Conservation (phyloP, 805 yeast genomes). For the Myxozyma kluyveri region DNA sequence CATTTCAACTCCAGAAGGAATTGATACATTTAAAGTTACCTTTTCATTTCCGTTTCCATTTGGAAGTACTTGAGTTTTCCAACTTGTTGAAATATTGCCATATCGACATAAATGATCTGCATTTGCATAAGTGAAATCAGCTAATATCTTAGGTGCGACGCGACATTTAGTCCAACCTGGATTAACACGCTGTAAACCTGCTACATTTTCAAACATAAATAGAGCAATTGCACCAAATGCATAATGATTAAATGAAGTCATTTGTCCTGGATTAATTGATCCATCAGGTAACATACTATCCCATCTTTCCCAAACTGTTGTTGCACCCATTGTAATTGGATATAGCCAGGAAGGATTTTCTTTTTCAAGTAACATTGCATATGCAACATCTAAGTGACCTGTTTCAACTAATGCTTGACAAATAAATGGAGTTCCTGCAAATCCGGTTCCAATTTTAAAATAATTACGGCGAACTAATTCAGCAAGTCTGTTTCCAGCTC, state of each 20-base stretch:
- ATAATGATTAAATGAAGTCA: conserved; percentile 37
- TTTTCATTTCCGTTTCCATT: no score
- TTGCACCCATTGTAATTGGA: conserved; percentile 37
- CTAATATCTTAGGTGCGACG: no score
- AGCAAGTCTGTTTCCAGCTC: conserved; percentile 31
- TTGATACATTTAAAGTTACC: no score
- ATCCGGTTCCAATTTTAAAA: conserved; percentile 33
- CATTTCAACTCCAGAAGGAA: no score
- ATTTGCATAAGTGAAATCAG: no score
- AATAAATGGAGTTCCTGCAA: conserved; percentile 36
- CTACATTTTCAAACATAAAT: conserved; percentile 31
- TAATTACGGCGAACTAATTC: background rate
- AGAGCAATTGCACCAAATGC: conserved; percentile 33
- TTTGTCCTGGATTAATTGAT: conserved; percentile 34
- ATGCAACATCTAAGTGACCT: conserved; percentile 31
- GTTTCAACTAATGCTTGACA: conserved; percentile 31
- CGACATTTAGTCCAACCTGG: conserved; percentile 35
- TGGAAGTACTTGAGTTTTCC: no score
- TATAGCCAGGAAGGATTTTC: conserved; percentile 36
- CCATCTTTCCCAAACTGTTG: conserved; percentile 38
- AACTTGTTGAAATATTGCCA: no score
- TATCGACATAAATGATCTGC: no score
- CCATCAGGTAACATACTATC: conserved; percentile 37
- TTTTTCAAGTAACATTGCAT: conserved; percentile 31
- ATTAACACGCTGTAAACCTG: conserved; percentile 25